A percentile compares a stretch with the other conserved stretches of the same genome.
Evolutionary conservation across 176 grass and related monocot genomes (phyloP).

Genomic region (Chrysopogon serrulatus): DNA sequence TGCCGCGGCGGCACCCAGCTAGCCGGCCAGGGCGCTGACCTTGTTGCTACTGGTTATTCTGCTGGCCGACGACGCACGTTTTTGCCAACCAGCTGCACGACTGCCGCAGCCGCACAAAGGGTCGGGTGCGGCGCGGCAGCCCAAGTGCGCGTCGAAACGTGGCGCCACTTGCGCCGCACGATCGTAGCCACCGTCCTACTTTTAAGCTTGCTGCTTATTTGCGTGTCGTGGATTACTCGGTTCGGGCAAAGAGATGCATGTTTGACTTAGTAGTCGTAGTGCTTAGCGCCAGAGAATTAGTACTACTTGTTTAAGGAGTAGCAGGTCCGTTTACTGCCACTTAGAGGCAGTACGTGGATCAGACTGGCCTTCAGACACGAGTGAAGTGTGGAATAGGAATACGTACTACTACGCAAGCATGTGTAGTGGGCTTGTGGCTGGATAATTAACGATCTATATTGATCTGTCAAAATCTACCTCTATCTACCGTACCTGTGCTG

Average conservation of each 20-base stretch:
- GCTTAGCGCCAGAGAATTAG: too few species aligned
- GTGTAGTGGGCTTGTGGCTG: too few species aligned
- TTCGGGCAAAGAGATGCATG: background rate
- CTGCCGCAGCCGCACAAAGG: background rate
- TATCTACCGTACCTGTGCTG: too few species aligned
- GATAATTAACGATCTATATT: background rate
- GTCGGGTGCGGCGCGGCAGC: background rate
- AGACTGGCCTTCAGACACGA: too few species aligned
- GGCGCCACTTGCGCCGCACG: conserved; percentile 9
- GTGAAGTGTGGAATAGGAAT: too few species aligned
- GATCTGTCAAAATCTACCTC: background rate
- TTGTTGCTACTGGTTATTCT: background rate
- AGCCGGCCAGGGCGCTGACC: conserved; percentile 28
- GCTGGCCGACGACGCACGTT: background rate
- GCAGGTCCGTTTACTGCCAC: too few species aligned
- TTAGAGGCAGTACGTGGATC: too few species aligned
- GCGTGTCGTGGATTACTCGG: background rate
- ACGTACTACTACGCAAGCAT: too few species aligned
- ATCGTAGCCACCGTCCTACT: background rate
- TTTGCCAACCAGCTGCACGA: conserved; percentile 25
- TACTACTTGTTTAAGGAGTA: too few species aligned
- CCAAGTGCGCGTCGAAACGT: conserved; percentile 1
- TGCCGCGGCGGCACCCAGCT: background rate
- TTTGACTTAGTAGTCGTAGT: too few species aligned
- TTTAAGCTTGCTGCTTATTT: background rate